Conservation (phyloP, 2,329 filamentous ascomycete genomes). For the Aspergillus spinulosporus region DNA sequence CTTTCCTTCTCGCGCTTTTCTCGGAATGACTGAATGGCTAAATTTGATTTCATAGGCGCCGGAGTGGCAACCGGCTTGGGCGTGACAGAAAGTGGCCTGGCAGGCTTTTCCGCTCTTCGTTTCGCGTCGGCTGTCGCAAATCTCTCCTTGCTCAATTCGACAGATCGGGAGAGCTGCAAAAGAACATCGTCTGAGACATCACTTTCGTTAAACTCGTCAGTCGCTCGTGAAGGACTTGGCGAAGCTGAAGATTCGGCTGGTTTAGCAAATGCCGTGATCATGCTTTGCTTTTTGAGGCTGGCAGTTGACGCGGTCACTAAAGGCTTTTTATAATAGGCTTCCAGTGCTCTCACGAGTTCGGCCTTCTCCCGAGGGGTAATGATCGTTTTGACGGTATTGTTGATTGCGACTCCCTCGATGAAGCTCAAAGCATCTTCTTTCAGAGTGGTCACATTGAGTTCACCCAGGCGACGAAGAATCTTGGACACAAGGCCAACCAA, state of each 20-base stretch:
- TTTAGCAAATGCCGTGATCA: slow-evolving; percentile 43
- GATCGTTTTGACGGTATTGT: slow-evolving; percentile 70
- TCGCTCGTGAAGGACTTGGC: slow-evolving; percentile 30
- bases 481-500: slow-evolving; percentile 82
- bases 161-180: slow-evolving; percentile 43
- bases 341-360: slow-evolving; percentile 67
- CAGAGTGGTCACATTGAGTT: slow-evolving; percentile 69
- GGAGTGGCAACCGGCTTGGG: slow-evolving; percentile 25
- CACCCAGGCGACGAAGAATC: slow-evolving; percentile 76
- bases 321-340: slow-evolving; percentile 51
- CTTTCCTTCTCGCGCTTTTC: slow-evolving; percentile 73
- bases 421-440: slow-evolving; percentile 64
- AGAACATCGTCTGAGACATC: slow-evolving; percentile 44
- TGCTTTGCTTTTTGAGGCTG: slow-evolving; percentile 46
- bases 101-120: slow-evolving; percentile 28
- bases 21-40: slow-evolving; percentile 60
- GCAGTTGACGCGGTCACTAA: slow-evolving; percentile 45
- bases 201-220: slow-evolving; percentile 44
- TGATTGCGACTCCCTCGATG: slow-evolving; percentile 55
- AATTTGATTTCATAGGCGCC: slow-evolving; percentile 31
- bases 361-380: slow-evolving; percentile 80
- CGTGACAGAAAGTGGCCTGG: slow-evolving; percentile 27
- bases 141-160: slow-evolving; percentile 45
- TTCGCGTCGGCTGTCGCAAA: slow-evolving; percentile 33
- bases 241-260: slow-evolving; percentile 38